A percentile compares a stretch with the other conserved stretches of the same genome.
Evolutionary conservation across 2,329 filamentous ascomycete genomes (phyloP).

Genomic region (Cladosporium austrohemisphaericum): DNA sequence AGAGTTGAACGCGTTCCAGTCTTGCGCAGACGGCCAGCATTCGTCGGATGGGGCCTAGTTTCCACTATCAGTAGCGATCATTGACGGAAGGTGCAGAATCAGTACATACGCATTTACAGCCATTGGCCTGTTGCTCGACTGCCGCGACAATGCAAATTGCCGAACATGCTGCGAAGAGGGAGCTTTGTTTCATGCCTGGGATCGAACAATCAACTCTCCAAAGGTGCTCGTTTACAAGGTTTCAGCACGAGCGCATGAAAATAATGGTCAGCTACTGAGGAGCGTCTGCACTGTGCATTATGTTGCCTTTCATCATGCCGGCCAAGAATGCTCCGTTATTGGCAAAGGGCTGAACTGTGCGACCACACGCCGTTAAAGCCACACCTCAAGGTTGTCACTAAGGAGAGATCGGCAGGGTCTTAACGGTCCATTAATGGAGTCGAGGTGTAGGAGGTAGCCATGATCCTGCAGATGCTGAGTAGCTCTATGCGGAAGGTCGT

Average conservation of each 20-base stretch:
- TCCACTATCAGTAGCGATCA: background rate
- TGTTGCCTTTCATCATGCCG: background rate
- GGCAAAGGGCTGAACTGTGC: background rate
- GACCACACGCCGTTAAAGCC: background rate
- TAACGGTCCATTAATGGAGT: background rate
- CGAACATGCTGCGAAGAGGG: background rate
- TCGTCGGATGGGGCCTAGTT: constrained; percentile 18
- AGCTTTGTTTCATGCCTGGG: constrained; percentile 4
- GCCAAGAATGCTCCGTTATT: background rate
- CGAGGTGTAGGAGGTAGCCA: background rate
- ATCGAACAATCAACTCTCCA: background rate
- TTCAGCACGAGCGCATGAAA: background rate
- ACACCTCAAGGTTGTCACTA: background rate
- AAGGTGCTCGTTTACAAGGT: background rate
- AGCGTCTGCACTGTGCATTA: constrained; percentile 3
- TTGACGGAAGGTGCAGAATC: background rate
- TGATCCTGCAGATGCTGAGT: background rate
- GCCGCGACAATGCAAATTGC: background rate
- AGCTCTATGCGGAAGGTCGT: no score
- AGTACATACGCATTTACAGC: constrained; percentile 9
- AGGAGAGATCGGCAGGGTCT: constrained; percentile 2
- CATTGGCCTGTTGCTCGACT: background rate
- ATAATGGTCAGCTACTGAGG: background rate
- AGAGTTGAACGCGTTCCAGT: constrained; percentile 34
- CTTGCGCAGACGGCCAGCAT: constrained; percentile 34